A percentile compares a stretch with the other conserved stretches of the same genome.
Conservation (phyloP, 2,329 filamentous ascomycete species). For the Xylariomycetidae sp. region DNA sequence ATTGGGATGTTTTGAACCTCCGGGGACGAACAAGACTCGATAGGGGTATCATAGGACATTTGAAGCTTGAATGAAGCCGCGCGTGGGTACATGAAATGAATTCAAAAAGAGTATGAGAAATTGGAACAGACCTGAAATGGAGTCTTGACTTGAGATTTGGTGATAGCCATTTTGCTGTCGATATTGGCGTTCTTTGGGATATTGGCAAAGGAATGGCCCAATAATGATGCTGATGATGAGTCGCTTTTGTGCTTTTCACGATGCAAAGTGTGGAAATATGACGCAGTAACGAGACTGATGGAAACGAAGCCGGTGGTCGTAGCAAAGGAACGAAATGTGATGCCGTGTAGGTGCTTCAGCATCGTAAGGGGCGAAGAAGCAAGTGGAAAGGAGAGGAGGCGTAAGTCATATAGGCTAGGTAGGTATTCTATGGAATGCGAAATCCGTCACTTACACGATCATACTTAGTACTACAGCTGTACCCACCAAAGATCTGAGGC, state of each 20-base stretch:
- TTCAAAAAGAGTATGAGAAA: constrained; percentile 2
- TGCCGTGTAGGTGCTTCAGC: constrained; percentile 20
- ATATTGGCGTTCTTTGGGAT: no score
- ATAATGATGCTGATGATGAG: constrained; percentile 3
- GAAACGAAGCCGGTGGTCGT: constrained; percentile 15
- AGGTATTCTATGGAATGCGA: no score
- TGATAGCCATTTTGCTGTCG: constrained; percentile 22
- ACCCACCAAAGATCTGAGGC: constrained; percentile 19
- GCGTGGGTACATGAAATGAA: no score
- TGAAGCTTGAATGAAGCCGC: no score
- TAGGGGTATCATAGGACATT: no score
- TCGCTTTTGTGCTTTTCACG: constrained; percentile 15
- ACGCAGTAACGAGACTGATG: constrained; percentile 19
- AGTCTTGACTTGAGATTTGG: constrained; percentile 23
- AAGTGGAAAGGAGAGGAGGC: constrained; percentile 5
- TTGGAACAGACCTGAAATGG: constrained; percentile 28
- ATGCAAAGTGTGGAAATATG: constrained; percentile 18
- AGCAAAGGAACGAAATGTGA: constrained; percentile 20
- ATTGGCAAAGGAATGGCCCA: no score
- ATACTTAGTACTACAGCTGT: no score
- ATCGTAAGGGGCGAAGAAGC: constrained; percentile 12
- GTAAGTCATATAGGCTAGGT: no score
- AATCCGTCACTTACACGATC: constrained; percentile 23
- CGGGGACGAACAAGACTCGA: no score
- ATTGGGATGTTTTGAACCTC: no score